Percentiles rank a stretch among this genome's conserved stretches.
Evolutionary conservation across 257 asterid genomes (phyloP).

Genomic region (Pogostemon cablin): DNA sequence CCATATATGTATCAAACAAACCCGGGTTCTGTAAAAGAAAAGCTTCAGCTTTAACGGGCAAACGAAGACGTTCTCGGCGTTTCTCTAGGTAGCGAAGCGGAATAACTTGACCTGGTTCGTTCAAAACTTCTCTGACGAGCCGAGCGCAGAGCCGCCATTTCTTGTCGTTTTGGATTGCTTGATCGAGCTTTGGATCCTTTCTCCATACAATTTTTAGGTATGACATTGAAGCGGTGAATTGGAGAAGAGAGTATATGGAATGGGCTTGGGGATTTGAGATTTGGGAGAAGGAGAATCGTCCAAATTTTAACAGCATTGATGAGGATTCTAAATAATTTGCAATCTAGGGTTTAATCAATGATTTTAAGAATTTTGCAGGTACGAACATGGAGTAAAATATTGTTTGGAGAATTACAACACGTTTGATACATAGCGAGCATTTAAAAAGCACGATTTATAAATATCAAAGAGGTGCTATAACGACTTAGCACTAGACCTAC

Average conservation of each 20-base stretch:
- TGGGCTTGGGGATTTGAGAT: slow-evolving; percentile 9
- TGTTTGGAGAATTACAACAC: neutral
- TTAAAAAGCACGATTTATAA: neutral
- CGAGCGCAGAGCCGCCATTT: slow-evolving; percentile 77
- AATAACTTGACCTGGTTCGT: slow-evolving; percentile 91
- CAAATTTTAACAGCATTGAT: slow-evolving; percentile 39
- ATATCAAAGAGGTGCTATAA: no score
- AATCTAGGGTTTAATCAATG: slow-evolving; percentile 35
- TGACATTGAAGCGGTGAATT: slow-evolving; percentile 65
- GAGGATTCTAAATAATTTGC: slow-evolving; percentile 16
- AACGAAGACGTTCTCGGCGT: slow-evolving; percentile 79
- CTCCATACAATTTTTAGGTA: slow-evolving; percentile 80
- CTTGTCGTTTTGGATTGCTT: slow-evolving; percentile 84
- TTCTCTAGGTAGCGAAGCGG: slow-evolving; percentile 67
- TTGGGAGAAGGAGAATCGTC: slow-evolving; percentile 9
- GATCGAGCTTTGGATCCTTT: slow-evolving; percentile 78
- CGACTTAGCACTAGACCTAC: no score
- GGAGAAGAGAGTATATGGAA: slow-evolving; percentile 29
- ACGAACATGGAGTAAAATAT: no score
- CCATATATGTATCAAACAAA: slow-evolving; percentile 62
- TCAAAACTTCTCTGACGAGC: slow-evolving; percentile 78
- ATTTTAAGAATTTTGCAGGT: slow-evolving; percentile 20
- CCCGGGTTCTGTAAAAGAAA: slow-evolving; percentile 73
- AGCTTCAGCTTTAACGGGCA: slow-evolving; percentile 45
- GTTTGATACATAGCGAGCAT: neutral